Evolutionary conservation across 768 basidiomycete genomes (phyloP), one percentile per base, ranked within the genome.

Genomic region (Psilocybe cyanescens): DNA sequence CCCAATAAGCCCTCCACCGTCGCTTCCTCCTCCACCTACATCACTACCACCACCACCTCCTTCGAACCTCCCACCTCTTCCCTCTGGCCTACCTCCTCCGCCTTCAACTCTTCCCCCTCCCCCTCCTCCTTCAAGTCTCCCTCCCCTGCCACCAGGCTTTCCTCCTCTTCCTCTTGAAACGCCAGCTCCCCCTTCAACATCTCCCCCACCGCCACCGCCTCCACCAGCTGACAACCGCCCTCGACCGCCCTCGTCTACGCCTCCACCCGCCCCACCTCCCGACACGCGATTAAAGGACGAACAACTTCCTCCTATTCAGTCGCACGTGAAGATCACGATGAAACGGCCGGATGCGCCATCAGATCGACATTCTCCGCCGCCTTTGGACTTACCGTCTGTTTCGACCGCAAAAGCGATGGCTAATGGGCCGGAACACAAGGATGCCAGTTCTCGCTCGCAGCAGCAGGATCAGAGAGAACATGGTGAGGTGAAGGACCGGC

Each of bases 271-370:
- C 0, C 73, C 74, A 4, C 74, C 74, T 45, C 73, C 75, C 4
- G 73, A 73, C 24, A 41, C 46, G 9, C 70, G 72, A 39, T 49
- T 70, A 31, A 76, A 74, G 61, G 71, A 77, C 37, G 67, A 65
- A 11, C 70, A 69, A 5, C 73, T 82, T 0, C 79, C 79, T 8
- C 54, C 59, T 4, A 64, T 70, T 33, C 84, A 83, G 63, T 59
- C 71, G 3, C 64, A 75, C 2, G 75, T 82, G 3, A 80, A 79
- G n/a, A 77, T 81, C n/a, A 72, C 76, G 1, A 72, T 81, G 50
- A 81, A 79, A 54, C 79, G 78, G 19, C 83, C 83, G 5, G 73
- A 74, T 1, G 82, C 83, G 0, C 86, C 85, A 1, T 72, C 73
- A 11, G 79, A 75, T 64, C 64, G 68, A 3, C 82, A 78, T 64